Percentiles rank a stretch among this genome's conserved stretches.
phyloP scores from a whole-genome alignment of 148 eudicot genomes.

The Silene latifolia region DNA sequence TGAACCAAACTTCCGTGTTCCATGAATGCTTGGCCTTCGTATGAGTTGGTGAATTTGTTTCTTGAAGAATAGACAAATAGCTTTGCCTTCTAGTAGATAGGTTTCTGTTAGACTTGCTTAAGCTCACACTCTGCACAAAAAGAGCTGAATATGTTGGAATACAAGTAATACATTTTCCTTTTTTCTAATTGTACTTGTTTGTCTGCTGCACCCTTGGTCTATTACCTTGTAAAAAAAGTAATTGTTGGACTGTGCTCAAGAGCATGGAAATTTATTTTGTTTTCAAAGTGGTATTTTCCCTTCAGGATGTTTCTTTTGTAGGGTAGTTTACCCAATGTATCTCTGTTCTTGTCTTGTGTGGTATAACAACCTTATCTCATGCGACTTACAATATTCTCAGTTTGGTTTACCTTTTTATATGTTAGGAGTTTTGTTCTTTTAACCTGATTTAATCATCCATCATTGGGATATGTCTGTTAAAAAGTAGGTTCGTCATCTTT shows the following conservation, averaged over 20 bases:
- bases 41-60: slow-evolving; percentile 11
- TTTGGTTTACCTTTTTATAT: not conserved
- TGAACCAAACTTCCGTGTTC: not conserved
- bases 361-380: not conserved
- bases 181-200: not conserved
- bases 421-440: not conserved
- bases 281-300: not conserved
- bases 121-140: not conserved
- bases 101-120: not conserved
- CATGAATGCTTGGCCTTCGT: not conserved
- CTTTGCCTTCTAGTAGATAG: not conserved
- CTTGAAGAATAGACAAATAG: not conserved
- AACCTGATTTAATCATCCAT: not conserved
- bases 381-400: not conserved
- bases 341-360: not conserved
- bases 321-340: not conserved
- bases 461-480: not conserved
- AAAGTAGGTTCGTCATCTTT: not conserved
- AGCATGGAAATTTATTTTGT: slow-evolving; percentile 2
- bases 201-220: not conserved
- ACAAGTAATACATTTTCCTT: not conserved
- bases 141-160: not conserved
- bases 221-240: not conserved
- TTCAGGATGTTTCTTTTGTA: not conserved
- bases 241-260: not conserved